Conservation (phyloP, 352 stramenopile species). For the Globisporangium cederbergense region DNA sequence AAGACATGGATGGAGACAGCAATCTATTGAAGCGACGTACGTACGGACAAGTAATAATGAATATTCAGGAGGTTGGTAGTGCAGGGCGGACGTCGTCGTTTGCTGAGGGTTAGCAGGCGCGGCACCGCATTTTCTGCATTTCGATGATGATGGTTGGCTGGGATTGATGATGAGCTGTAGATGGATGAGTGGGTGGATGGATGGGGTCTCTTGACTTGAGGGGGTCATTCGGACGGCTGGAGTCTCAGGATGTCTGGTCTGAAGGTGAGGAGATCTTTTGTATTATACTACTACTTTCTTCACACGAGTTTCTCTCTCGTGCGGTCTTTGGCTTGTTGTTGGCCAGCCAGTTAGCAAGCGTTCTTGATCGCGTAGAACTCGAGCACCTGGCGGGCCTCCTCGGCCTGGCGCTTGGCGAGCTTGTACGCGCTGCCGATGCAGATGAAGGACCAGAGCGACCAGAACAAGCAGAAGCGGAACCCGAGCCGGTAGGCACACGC, state of each 20-base stretch:
- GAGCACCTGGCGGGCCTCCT: conserved; percentile 51
- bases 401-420: conserved; percentile 45
- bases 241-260: not conserved
- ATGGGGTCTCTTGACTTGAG: not conserved
- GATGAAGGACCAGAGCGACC: conserved; percentile 76
- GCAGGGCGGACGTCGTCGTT: not conserved
- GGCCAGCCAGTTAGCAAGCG: conserved; percentile 1
- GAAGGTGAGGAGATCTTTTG: not conserved
- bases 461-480: conserved; percentile 81
- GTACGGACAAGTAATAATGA: conserved; percentile 11
- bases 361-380: conserved; percentile 46
- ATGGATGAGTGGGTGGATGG: not conserved
- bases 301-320: not conserved
- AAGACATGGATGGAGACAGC: not conserved
- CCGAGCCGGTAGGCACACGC: conserved; percentile 76
- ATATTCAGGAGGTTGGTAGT: conserved; percentile 1
- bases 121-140: conserved; percentile 10
- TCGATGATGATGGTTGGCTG: conserved; percentile 5
- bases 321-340: conserved; percentile 5
- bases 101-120: too few relatives aligned
- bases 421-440: conserved; percentile 62
- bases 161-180: not conserved
- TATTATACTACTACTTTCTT: conserved; percentile 17
- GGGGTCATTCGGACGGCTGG: not conserved
- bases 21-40: conserved; percentile 12